phyloP scores from a whole-genome alignment of 148 eudicot genomes.

The Fallopia convolvulus region DNA sequence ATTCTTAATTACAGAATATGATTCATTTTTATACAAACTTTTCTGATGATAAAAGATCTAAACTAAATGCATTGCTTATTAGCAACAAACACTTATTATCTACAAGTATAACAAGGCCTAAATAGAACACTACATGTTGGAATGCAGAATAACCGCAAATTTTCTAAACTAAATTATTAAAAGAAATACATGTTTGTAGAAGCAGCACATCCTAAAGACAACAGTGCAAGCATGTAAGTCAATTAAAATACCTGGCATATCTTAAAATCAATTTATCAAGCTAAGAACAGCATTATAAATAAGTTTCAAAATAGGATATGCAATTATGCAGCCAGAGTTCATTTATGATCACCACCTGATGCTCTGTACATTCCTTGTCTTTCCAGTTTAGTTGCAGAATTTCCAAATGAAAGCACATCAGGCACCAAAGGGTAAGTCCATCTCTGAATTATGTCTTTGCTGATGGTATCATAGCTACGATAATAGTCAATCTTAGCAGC shows the following conservation, averaged over 20 bases:
- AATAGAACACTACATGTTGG: neutral
- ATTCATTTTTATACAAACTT: neutral
- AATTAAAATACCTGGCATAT: neutral
- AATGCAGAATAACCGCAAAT: neutral
- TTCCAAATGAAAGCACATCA: slow-evolving; percentile 67
- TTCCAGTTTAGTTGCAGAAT: slow-evolving; percentile 57
- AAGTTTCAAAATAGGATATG: neutral
- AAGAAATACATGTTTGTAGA: neutral
- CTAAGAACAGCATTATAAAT: neutral
- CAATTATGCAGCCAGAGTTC: slow-evolving; percentile 1
- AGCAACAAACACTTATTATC: no score
- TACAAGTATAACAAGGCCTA: no score
- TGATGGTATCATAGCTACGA: slow-evolving; percentile 81
- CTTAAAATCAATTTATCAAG: neutral
- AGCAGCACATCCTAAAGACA: neutral
- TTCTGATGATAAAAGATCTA: neutral
- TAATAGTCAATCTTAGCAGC: slow-evolving; percentile 90
- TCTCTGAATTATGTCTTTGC: slow-evolving; percentile 94
- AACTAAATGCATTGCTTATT: neutral
- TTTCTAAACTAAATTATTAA: neutral
- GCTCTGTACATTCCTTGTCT: slow-evolving; percentile 77
- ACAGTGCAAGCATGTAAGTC: neutral
- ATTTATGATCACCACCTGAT: slow-evolving; percentile 43
- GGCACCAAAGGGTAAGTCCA: slow-evolving; percentile 97
- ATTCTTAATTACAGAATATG: neutral